Percentiles rank a stretch among this genome's conserved stretches.
Evolutionary conservation across 2,329 filamentous ascomycete genomes (phyloP).

Genomic region (Alternaria arbusti): DNA sequence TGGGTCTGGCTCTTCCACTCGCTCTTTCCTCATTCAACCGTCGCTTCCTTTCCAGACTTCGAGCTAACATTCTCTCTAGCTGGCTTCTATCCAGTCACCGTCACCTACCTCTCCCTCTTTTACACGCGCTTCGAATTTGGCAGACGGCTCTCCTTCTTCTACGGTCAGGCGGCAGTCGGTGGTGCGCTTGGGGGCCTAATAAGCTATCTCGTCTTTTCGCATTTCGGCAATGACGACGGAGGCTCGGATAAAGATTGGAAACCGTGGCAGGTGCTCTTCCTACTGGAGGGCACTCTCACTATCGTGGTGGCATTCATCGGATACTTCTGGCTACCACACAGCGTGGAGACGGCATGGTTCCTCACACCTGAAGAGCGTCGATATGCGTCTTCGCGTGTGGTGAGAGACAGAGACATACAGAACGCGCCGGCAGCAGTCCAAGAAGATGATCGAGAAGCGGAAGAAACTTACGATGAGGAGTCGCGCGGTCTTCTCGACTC

Average conservation of each 20-base stretch:
- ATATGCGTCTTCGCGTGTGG: slow-evolving; percentile 57
- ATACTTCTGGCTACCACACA: slow-evolving; percentile 59
- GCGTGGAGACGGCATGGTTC: slow-evolving; percentile 60
- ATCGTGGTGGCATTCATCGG: slow-evolving; percentile 55
- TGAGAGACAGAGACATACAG: slow-evolving; percentile 45
- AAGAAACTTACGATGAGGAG: slow-evolving; percentile 37
- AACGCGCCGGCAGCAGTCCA: slow-evolving; percentile 12
- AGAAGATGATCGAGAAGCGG: slow-evolving; percentile 22
- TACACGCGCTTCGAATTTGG: slow-evolving; percentile 66
- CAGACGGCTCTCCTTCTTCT: slow-evolving; percentile 61
- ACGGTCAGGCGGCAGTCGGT: slow-evolving; percentile 63
- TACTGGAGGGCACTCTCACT: slow-evolving; percentile 57
- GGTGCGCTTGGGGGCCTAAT: slow-evolving; percentile 64
- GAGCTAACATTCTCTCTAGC: slow-evolving; percentile 45
- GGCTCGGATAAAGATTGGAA: slow-evolving; percentile 44
- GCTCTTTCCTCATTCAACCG: neutral
- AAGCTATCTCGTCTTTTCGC: slow-evolving; percentile 58
- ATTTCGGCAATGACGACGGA: slow-evolving; percentile 39
- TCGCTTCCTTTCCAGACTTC: neutral
- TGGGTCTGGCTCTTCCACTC: neutral
- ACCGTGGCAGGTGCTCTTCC: slow-evolving; percentile 60
- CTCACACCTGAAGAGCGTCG: slow-evolving; percentile 53
- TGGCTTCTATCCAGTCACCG: slow-evolving; percentile 65
- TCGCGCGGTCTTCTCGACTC: slow-evolving; percentile 38
- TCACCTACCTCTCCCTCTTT: slow-evolving; percentile 65